Base-by-base conservation (phyloP, 345 rosid species). In the Abelmoschus esculentus region DNA sequence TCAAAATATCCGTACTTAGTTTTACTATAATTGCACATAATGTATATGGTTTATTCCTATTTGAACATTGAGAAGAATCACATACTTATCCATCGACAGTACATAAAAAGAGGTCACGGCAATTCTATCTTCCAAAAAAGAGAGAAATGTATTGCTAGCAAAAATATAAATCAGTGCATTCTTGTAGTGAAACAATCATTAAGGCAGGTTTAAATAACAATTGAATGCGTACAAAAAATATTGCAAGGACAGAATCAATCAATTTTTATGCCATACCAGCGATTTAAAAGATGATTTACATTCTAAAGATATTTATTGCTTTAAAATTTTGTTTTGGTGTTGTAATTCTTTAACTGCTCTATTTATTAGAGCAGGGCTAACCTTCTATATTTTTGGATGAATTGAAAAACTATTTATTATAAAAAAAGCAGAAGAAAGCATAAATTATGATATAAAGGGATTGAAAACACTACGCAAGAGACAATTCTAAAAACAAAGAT, bases 161-260 rank as follows among this genome's bases (percentile, higher is more conserved):
- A 6, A 12, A 44, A 12, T 42, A 64, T 19, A 65, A 44, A 28
- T 31, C 26, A 32, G 70, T 46, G 38, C 18, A 67, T 4, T 52
- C 40, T 66, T 47, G 6, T 47, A 17, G 52, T 10, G 47, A 66
- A 67, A 67, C 18, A 11, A 40, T 53, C 28, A 17, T 26, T 3
- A n/a, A 61, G 13, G 63, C 52, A 61, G 55, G 36, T 70, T 67
- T 61, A 60, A 52, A 29, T 11, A 44, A 70, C 11, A 50, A 62
- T 22, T 57, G 17, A 62, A 22, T 13, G 44, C 29, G 26, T 13
- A 68, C 46, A 75, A 70, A 54, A n/a, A 29, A 36, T 53, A 54
- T 61, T 61, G 46, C 65, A 34, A 11, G 46, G 44, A 61, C 10
- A 61, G 14, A n/a, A 61, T 34, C 65, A 34, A 34, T n/a, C 22